phyloP scores from a whole-genome alignment of 495 filamentous ascomycete species.

The Hyaloscypha hepaticicola region DNA sequence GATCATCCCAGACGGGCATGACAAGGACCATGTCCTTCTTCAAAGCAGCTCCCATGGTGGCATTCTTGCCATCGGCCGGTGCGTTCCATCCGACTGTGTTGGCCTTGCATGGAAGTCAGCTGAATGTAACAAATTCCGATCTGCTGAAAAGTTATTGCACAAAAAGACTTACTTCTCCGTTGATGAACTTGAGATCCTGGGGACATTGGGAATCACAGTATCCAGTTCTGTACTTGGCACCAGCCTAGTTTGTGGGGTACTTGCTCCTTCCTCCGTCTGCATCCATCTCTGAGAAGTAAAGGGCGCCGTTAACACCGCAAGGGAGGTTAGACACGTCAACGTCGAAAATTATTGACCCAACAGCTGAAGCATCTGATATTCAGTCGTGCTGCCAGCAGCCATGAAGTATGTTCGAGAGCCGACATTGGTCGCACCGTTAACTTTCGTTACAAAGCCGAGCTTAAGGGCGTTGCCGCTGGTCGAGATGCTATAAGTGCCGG shows the following conservation, averaged over 20 bases:
- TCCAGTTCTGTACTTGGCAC: conserved; percentile 68
- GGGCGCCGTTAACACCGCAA: conserved; percentile 71
- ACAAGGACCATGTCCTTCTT: conserved; percentile 63
- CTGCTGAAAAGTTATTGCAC: conserved; percentile 28
- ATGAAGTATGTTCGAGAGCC: conserved; percentile 65
- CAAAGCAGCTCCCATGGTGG: conserved; percentile 53
- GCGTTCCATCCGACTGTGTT: conserved; percentile 56
- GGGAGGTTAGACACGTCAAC: conserved; percentile 66
- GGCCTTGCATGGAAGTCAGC: conserved; percentile 38
- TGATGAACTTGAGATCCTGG: conserved; percentile 65
- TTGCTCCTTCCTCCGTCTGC: conserved; percentile 56
- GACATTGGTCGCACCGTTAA: conserved; percentile 38
- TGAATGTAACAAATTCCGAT: conserved; percentile 26
- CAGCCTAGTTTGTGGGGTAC: conserved; percentile 61
- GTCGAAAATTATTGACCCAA: conserved; percentile 68
- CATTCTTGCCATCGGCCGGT: conserved; percentile 55
- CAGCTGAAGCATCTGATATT: conserved; percentile 61
- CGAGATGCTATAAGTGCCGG: conserved; percentile 54
- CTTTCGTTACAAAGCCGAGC: conserved; percentile 53
- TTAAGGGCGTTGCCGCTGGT: conserved; percentile 52
- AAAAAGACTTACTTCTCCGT: conserved; percentile 48
- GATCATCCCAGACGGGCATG: conserved; percentile 69
- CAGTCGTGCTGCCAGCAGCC: conserved; percentile 42
- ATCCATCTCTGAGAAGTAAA: conserved; percentile 70
- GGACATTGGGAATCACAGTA: conserved; percentile 78